Conservation (phyloP, 2,329 filamentous ascomycete species). For the Diaporthe velutina region DNA sequence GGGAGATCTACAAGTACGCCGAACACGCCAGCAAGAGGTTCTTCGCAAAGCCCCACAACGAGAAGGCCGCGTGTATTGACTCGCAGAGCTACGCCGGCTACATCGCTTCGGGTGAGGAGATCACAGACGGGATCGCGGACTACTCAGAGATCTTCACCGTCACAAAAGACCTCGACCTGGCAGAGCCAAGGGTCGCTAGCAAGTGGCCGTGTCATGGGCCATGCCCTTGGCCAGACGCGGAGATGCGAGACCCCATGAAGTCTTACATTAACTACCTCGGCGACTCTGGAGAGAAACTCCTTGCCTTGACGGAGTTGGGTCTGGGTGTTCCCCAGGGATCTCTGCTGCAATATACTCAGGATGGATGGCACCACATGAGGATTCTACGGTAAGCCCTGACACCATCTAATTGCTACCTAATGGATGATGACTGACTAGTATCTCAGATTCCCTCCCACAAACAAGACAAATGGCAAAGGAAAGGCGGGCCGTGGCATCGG, state of each 20-base stretch:
- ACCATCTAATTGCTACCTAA: background rate
- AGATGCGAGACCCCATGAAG: slow-evolving; percentile 55
- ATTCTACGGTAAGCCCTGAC: slow-evolving; percentile 55
- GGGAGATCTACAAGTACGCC: slow-evolving; percentile 52
- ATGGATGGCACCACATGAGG: slow-evolving; percentile 66
- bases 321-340: slow-evolving; percentile 55
- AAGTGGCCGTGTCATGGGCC: slow-evolving; percentile 64
- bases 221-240: slow-evolving; percentile 60
- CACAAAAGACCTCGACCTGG: slow-evolving; percentile 58
- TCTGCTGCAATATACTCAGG: slow-evolving; percentile 56
- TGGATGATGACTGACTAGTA: background rate
- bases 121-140: slow-evolving; percentile 62
- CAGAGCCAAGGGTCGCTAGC: slow-evolving; percentile 54
- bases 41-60: slow-evolving; percentile 51
- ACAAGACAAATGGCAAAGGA: slow-evolving; percentile 61
- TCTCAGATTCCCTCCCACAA: slow-evolving; percentile 49
- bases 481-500: slow-evolving; percentile 64
- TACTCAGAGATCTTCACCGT: slow-evolving; percentile 67
- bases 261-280: slow-evolving; percentile 57
- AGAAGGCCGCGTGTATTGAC: slow-evolving; percentile 60
- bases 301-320: slow-evolving; percentile 60
- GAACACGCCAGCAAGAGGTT: slow-evolving; percentile 54
- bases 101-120: slow-evolving; percentile 62
- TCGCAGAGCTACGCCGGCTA: slow-evolving; percentile 61
- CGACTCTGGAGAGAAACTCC: slow-evolving; percentile 57